phyloP scores from a whole-genome alignment of 2,329 filamentous ascomycete species.

The Magnaporthiopsis rhizophila region DNA sequence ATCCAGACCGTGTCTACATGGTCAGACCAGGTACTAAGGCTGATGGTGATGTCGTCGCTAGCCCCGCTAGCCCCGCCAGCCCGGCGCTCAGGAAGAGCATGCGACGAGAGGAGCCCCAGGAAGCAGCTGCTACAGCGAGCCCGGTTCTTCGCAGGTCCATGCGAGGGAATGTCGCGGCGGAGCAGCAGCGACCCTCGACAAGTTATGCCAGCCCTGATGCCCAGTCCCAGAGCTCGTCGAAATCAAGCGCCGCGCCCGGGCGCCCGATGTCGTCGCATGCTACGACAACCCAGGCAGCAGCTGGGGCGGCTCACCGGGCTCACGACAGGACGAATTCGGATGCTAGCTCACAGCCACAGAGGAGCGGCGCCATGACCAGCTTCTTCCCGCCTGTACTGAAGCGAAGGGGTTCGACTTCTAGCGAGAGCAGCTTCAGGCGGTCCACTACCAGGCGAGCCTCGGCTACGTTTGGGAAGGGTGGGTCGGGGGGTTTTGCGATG shows the following conservation, averaged over 20 bases:
- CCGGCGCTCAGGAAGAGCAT: slow-evolving; percentile 16
- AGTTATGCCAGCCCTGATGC: slow-evolving; percentile 2
- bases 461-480: background rate
- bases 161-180: slow-evolving; percentile 13
- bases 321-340: slow-evolving; percentile 9
- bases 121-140: slow-evolving; percentile 6
- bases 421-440: slow-evolving; percentile 78
- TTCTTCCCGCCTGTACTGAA: slow-evolving; percentile 29
- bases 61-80: background rate
- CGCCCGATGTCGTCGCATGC: background rate
- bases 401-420: slow-evolving; percentile 55
- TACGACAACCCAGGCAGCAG: background rate
- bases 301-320: background rate
- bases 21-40: slow-evolving; percentile 22
- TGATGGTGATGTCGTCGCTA: slow-evolving; percentile 8
- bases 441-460: slow-evolving; percentile 10
- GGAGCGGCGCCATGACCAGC: slow-evolving; percentile 9
- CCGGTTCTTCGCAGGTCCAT: slow-evolving; percentile 26
- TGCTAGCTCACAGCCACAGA: background rate
- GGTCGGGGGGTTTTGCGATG: slow-evolving; percentile 49
- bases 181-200: background rate
- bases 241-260: background rate
- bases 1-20: slow-evolving; percentile 20
- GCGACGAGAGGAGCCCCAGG: slow-evolving; percentile 13
- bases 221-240: slow-evolving; percentile 3